A percentile compares a stretch with the other conserved stretches of the same genome.
These are phyloP conservation scores for Polyrhizophydium stewartii DNA, from an alignment of 371 early-diverging fungal genomes.

Conservation along the genomic window DNA sequence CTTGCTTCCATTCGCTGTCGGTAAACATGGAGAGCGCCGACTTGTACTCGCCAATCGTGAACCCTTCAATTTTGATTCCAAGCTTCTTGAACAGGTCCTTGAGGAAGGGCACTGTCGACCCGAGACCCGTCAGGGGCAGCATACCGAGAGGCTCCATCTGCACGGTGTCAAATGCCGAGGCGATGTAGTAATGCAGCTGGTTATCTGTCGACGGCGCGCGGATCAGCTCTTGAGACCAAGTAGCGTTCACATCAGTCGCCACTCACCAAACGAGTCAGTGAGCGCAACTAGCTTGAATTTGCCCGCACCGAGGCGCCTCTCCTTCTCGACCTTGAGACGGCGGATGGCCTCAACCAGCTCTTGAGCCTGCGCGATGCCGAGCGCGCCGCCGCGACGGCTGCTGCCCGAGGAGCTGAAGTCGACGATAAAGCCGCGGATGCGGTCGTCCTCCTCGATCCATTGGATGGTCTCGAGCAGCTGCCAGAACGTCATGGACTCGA, in stretches of 20 bases:
- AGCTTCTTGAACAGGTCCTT: slow-evolving; percentile 44
- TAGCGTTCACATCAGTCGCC: neutral
- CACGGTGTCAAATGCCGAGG: slow-evolving; percentile 53
- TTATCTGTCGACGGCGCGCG: slow-evolving; percentile 25
- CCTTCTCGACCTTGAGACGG: slow-evolving; percentile 41
- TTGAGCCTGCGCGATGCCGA: slow-evolving; percentile 45
- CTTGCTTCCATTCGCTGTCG: slow-evolving; percentile 39
- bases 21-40: slow-evolving; percentile 43
- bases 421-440: slow-evolving; percentile 18
- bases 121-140: slow-evolving; percentile 49
- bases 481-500: slow-evolving; percentile 7
- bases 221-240: neutral
- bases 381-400: slow-evolving; percentile 13
- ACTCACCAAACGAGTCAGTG: slow-evolving; percentile 43
- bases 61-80: slow-evolving; percentile 31
- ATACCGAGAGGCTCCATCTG: slow-evolving; percentile 51
- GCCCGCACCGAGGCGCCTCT: slow-evolving; percentile 36
- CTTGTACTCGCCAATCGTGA: slow-evolving; percentile 43
- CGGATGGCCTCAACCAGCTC: slow-evolving; percentile 48
- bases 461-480: slow-evolving; percentile 1
- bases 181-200: slow-evolving; percentile 54
- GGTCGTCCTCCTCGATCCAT: slow-evolving; percentile 14
- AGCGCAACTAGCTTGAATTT: slow-evolving; percentile 41
- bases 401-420: slow-evolving; percentile 12
- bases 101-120: slow-evolving; percentile 36